These are phyloP conservation scores for Davidsoniella eucalypti DNA, from an alignment of 2,329 filamentous ascomycete species.

Conservation along the genomic window DNA sequence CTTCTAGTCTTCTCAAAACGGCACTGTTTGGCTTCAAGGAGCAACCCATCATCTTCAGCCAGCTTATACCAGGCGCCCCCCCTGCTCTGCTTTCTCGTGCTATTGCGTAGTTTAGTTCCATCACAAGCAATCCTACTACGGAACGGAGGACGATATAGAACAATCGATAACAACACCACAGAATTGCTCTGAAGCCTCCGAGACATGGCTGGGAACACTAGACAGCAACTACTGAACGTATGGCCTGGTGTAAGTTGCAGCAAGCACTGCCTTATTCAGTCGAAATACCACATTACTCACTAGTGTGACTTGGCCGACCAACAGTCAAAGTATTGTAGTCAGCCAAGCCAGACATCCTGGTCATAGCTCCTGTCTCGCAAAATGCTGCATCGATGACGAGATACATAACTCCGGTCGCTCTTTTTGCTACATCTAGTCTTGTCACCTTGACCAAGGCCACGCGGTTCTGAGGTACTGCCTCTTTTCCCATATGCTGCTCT, in stretches of 20 bases:
- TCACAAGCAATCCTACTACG: too few relatives aligned
- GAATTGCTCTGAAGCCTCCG: too few relatives aligned
- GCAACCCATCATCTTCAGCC: neutral
- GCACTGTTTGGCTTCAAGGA: neutral
- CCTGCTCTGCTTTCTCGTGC: too few relatives aligned
- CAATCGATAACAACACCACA: too few relatives aligned
- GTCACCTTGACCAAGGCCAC: neutral
- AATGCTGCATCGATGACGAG: slow-evolving; percentile 8
- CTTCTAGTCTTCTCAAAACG: neutral
- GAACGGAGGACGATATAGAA: too few relatives aligned
- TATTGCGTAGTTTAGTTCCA: too few relatives aligned
- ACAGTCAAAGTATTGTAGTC: neutral
- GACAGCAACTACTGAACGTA: too few relatives aligned
- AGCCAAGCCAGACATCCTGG: neutral
- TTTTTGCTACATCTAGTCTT: neutral
- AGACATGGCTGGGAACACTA: too few relatives aligned
- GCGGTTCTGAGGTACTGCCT: too few relatives aligned
- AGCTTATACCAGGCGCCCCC: neutral
- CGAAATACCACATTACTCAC: neutral
- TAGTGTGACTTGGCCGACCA: neutral
- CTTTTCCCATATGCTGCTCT: too few relatives aligned
- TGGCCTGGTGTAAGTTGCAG: neutral
- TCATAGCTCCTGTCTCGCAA: slow-evolving; percentile 3
- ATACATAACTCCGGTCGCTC: slow-evolving; percentile 1
- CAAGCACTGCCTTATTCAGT: neutral